phyloP scores from a whole-genome alignment of 495 filamentous ascomycete species.

The Neurospora tetrasperma region DNA sequence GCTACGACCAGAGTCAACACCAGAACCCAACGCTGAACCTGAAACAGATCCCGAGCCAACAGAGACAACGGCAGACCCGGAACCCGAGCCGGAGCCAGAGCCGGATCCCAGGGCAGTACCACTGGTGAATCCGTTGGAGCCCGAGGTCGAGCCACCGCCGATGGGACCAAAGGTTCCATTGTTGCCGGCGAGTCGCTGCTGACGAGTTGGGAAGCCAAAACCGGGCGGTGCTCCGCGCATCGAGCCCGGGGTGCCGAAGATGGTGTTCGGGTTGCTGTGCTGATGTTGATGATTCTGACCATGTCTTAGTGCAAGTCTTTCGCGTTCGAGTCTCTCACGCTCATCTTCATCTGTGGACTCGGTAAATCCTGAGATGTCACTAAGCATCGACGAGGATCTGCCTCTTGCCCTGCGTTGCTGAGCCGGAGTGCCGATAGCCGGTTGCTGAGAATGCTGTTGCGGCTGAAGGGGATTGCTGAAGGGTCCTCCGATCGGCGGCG shows the following conservation, averaged over 20 bases:
- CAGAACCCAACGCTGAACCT: constrained; percentile 17
- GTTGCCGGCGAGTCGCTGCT: constrained; percentile 2
- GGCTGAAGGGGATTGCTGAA: constrained; percentile 16
- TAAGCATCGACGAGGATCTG: constrained; percentile 58
- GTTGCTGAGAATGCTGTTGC: neutral
- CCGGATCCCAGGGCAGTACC: constrained; percentile 6
- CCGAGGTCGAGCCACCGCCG: neutral
- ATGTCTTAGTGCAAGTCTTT: neutral
- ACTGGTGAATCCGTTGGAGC: constrained; percentile 11
- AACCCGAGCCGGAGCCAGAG: constrained; percentile 16
- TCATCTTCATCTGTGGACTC: constrained; percentile 40
- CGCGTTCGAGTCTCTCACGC: constrained; percentile 3
- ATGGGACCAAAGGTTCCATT: neutral
- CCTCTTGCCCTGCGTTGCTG: constrained; percentile 34
- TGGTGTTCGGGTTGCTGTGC: neutral
- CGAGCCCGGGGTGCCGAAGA: constrained; percentile 5
- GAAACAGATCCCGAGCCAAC: constrained; percentile 17
- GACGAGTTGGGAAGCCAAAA: constrained; percentile 7
- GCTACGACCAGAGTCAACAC: constrained; percentile 23
- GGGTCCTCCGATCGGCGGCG: constrained; percentile 7
- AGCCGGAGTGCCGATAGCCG: constrained; percentile 13
- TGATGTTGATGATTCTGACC: constrained; percentile 2
- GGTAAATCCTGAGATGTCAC: constrained; percentile 55
- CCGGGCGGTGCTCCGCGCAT: constrained; percentile 21
- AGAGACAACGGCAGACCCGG: constrained; percentile 16